These are phyloP conservation scores for Linum tenue DNA, from an alignment of 345 rosid genomes.

Conservation along the genomic window DNA sequence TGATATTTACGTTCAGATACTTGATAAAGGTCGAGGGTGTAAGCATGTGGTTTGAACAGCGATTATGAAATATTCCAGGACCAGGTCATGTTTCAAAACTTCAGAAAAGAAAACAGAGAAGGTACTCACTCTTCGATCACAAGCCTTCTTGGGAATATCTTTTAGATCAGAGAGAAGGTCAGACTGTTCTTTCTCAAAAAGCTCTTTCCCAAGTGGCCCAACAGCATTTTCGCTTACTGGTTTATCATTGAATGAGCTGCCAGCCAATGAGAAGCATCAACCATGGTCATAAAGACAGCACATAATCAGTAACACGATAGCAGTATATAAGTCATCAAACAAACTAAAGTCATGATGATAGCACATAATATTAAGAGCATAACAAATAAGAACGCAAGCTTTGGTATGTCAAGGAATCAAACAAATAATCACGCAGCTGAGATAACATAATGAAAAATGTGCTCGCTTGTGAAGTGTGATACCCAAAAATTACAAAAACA, in stretches of 20 bases:
- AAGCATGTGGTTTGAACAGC: too few relatives aligned
- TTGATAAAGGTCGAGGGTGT: too few relatives aligned
- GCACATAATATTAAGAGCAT: too few relatives aligned
- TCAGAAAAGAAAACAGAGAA: conserved; percentile 4
- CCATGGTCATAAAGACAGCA: background rate
- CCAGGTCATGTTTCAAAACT: background rate
- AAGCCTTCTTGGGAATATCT: conserved; percentile 95
- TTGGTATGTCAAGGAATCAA: too few relatives aligned
- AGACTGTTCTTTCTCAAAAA: conserved; percentile 90
- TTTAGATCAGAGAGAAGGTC: conserved; percentile 81
- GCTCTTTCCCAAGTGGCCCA: conserved; percentile 88
- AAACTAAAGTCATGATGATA: background rate
- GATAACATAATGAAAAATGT: too few relatives aligned
- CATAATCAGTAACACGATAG: background rate
- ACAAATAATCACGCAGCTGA: too few relatives aligned
- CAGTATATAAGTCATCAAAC: too few relatives aligned
- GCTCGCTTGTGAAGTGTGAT: too few relatives aligned
- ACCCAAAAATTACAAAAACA: too few relatives aligned
- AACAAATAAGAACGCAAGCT: too few relatives aligned
- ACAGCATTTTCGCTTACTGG: conserved; percentile 63
- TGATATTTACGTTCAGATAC: too few relatives aligned
- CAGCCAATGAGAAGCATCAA: conserved; percentile 10
- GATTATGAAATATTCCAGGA: background rate
- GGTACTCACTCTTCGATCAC: conserved; percentile 86
- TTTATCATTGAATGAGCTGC: conserved; percentile 91